Evolutionary conservation across 2,329 filamentous ascomycete genomes (phyloP), one percentile per base, ranked within the genome.

Genomic region (Fusarium chaquense): DNA sequence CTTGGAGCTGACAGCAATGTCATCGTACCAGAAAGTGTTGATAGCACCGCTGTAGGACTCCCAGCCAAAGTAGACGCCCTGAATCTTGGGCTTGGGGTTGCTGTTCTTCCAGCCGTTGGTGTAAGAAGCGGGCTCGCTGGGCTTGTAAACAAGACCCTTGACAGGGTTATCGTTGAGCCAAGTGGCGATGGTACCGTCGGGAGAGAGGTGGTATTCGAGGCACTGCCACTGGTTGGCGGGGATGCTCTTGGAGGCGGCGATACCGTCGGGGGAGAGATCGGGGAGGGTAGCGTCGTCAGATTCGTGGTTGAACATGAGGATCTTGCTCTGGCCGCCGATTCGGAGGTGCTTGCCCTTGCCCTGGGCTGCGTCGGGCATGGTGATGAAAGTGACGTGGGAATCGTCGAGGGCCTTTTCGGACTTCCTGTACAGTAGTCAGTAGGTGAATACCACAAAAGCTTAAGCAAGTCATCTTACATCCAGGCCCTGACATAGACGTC

Each of bases 301-400:
- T 73, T 90, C 87, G 76, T 86, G 86, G 82, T 89, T 89, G 81
- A 86, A 89, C 87, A 89, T 89, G 35, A 89, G 77, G 73, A 90
- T 89, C 67, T 84, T 82, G 78, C 79, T 84, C 77, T 89, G 87
- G 7, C 87, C 87, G 44, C 87, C 87, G 62, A 90, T 88, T 58
- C 87, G 86, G 33, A 90, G 85, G 72, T 89, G 86, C 78, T 89
- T 89, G 56, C 84, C 84, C 45, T 77, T 76, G 62, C 84, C 86
- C 63, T 86, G 86, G 3, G 85, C 81, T 0, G 85, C 80, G 78
- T 89, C 87, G 4, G 86, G 84, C 86, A 89, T 89, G 22, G 87
- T 89, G 79, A 89, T 89, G 81, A 89, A 89, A 47, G 86, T 83
- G 65, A 89, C 85, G 78, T 90, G 87, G 22, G 84, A 82, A 76